phyloP scores from a whole-genome alignment of 441 rosid genomes.

The Adansonia gregorii region DNA sequence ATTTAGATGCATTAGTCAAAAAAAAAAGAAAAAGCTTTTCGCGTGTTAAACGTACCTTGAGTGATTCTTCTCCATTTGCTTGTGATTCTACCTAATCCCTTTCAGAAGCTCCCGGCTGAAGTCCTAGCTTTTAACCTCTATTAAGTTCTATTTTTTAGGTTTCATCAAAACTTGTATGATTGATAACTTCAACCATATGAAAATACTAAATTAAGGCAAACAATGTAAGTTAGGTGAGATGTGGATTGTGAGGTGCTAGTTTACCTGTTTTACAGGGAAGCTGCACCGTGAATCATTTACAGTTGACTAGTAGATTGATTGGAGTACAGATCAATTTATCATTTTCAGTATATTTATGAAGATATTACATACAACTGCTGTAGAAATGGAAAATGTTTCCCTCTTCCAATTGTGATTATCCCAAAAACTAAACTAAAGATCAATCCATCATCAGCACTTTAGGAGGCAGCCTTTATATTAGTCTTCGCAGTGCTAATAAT shows the following conservation, averaged over 20 bases:
- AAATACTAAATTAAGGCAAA: background rate
- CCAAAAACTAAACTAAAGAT: too few relatives aligned
- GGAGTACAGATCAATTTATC: background rate
- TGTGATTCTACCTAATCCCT: too few relatives aligned
- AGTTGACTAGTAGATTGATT: background rate
- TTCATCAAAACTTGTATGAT: background rate
- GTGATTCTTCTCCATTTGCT: too few relatives aligned
- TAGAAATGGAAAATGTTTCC: background rate
- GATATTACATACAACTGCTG: background rate
- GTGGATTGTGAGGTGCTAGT: background rate
- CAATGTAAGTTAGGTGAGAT: slow-evolving; percentile 3
- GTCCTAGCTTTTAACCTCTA: background rate
- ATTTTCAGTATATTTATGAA: background rate
- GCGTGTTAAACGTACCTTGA: background rate
- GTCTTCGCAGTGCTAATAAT: background rate
- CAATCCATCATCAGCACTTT: background rate
- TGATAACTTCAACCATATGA: background rate
- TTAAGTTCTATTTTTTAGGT: background rate
- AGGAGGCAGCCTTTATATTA: background rate
- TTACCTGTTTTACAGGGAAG: background rate
- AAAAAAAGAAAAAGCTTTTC: background rate
- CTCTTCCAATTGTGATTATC: background rate
- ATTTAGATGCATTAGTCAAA: background rate
- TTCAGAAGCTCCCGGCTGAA: too few relatives aligned
- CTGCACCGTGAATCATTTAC: background rate